Evolutionary conservation across 768 basidiomycete genomes (phyloP).

Genomic region (Lactarius vividus): DNA sequence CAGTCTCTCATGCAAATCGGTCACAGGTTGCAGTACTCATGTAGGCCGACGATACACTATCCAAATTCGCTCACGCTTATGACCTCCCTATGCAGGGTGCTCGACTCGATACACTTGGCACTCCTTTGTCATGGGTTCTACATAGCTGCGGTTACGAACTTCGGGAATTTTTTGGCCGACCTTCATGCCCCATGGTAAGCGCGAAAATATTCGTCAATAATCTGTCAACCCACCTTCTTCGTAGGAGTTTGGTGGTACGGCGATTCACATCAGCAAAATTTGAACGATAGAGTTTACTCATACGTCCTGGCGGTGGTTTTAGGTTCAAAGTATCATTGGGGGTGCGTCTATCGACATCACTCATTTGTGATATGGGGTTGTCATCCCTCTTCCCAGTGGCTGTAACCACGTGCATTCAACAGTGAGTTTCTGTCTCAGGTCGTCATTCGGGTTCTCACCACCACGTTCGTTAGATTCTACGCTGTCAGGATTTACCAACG

Average conservation of each 20-base stretch:
- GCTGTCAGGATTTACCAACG: constrained; percentile 11
- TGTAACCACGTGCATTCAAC: constrained; percentile 15
- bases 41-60: background rate
- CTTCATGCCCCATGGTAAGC: constrained; percentile 23
- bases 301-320: background rate
- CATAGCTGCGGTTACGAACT: constrained; percentile 10
- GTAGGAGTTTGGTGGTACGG: constrained; percentile 19
- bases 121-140: constrained; percentile 18
- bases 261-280: background rate
- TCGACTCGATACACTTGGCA: constrained; percentile 9
- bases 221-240: background rate
- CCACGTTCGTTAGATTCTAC: constrained; percentile 3
- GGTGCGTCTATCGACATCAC: constrained; percentile 3
- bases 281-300: constrained; percentile 1
- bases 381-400: background rate
- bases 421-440: background rate
- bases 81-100: background rate
- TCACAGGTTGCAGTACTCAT: constrained; percentile 14
- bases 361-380: background rate
- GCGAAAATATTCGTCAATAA: background rate
- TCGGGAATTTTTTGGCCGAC: constrained; percentile 12
- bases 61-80: background rate
- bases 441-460: background rate
- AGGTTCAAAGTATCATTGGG: constrained; percentile 11
- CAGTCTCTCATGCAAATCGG: background rate